Evolutionary conservation across 208 protist genomes (phyloP), one percentile per base, ranked within the genome.

Genomic region (Crithidia fasciculata): DNA sequence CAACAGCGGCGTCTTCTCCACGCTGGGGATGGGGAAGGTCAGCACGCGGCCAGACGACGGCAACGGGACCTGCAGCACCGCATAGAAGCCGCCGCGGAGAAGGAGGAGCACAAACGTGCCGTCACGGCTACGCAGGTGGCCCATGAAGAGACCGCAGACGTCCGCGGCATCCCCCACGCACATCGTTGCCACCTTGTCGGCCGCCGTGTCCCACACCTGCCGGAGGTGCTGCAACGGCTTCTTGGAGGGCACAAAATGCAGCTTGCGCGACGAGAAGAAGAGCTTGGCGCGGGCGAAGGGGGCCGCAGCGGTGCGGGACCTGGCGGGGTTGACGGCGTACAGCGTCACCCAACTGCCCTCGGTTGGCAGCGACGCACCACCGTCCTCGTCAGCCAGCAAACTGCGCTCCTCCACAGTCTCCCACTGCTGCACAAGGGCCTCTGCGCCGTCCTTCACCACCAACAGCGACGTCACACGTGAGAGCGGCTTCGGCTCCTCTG

Each of bases 371-470:
- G 73, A 69, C n/a, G 70, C 55, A n/a, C 77, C 74, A 4, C 76
- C 54, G 4, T 65, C 64, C 15, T 78, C 76, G 19, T 72, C 64
- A 10, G 37, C 5, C 13, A 77, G 69, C n/a, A 62, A 40, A 0
- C 59, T 69, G 9, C 53, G 62, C 28, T 83, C 74, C 37, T 74
- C 76, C 52, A 78, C 74, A 45, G 69, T 79, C 47, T 91, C 80
- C 88, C 91, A 95, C 43, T 91, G 74, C 68, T 95, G 91, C 49
- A 95, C 77, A 2, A 95, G 66, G 2, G 85, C 80, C 77, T 95
- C 84, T 36, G 76, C 85, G 9, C 75, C 69, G 5, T 79, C 76
- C 58, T 83, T 82, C 8, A 72, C 72, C 39, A 93, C 36, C 4
- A 93, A 74, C 40, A 88, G 55, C 19, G 90, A 93, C 8, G 83